A percentile compares a stretch with the other conserved stretches of the same genome.
Conservation (phyloP, 176 grass and related monocot species). For the Poa annua region DNA sequence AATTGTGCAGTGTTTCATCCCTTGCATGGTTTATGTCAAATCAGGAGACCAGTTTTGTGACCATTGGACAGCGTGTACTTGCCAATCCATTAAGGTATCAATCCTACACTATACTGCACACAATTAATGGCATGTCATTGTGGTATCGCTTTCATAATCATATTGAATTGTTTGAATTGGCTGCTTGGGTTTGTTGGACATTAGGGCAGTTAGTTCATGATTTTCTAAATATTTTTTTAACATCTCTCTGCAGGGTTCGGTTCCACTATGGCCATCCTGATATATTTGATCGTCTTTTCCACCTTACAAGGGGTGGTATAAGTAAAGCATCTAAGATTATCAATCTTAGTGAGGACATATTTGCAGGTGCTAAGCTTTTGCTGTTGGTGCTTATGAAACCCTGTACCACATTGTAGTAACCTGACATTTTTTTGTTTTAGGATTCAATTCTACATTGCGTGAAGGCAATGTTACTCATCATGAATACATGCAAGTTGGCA, state of each 20-base stretch:
- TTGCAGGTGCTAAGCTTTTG: conserved; percentile 68
- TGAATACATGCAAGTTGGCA: conserved; percentile 99
- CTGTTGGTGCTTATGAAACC: neutral
- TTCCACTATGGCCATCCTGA: conserved; percentile 98
- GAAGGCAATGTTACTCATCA: conserved; percentile 99
- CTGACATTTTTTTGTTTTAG: conserved; percentile 49
- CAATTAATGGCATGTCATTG: neutral
- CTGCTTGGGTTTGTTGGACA: neutral
- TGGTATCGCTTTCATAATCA: neutral
- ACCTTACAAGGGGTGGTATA: conserved; percentile 89
- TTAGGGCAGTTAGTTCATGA: neutral
- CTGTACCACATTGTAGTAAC: conserved; percentile 2
- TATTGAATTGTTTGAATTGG: neutral
- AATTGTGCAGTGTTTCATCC: conserved; percentile 92
- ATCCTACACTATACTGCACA: conserved; percentile 9
- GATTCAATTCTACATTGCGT: conserved; percentile 98
- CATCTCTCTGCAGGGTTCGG: conserved; percentile 63
- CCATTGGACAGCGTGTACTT: conserved; percentile 98
- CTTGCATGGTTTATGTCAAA: conserved; percentile 99
- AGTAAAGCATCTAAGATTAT: conserved; percentile 99
- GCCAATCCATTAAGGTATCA: conserved; percentile 89
- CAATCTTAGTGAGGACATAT: conserved; percentile 99
- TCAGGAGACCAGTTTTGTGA: conserved; percentile 99
- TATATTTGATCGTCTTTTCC: conserved; percentile 94
- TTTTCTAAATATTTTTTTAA: conserved; percentile 18